These are phyloP conservation scores for Apophysomyces variabilis DNA, from an alignment of 371 early-diverging fungal species.

Conservation along the genomic window DNA sequence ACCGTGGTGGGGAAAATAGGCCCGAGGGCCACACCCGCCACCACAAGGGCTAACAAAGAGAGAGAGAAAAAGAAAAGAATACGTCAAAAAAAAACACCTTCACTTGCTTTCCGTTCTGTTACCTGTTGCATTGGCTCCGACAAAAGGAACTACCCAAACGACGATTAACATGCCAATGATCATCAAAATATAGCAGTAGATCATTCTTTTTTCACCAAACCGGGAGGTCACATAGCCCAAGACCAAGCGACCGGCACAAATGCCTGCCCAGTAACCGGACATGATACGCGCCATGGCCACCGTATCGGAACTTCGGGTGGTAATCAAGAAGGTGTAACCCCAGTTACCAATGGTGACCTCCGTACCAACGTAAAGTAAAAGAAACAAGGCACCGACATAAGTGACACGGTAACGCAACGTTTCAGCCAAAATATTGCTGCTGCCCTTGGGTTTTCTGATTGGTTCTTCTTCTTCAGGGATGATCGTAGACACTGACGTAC, in stretches of 20 bases:
- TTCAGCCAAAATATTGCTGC: constrained; percentile 11
- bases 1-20: constrained; percentile 37
- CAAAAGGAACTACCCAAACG: constrained; percentile 24
- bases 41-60: constrained; percentile 17
- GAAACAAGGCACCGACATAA: constrained; percentile 23
- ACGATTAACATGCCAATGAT: constrained; percentile 24
- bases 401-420: constrained; percentile 19
- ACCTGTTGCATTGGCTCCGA: constrained; percentile 27
- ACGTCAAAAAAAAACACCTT: no score
- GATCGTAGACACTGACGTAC: background rate
- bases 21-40: constrained; percentile 28
- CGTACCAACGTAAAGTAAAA: constrained; percentile 31
- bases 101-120: background rate
- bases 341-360: constrained; percentile 38
- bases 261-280: constrained; percentile 34
- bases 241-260: constrained; percentile 30
- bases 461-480: constrained; percentile 1
- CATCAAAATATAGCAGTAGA: constrained; percentile 22
- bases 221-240: constrained; percentile 26
- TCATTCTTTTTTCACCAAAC: constrained; percentile 37
- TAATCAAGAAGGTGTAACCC: constrained; percentile 33
- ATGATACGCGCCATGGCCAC: constrained; percentile 29
- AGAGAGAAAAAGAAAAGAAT: background rate
- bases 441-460: background rate
- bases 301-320: constrained; percentile 23